Conservation (phyloP, 176 grass and related monocot species). For the Raddia guianensis region DNA sequence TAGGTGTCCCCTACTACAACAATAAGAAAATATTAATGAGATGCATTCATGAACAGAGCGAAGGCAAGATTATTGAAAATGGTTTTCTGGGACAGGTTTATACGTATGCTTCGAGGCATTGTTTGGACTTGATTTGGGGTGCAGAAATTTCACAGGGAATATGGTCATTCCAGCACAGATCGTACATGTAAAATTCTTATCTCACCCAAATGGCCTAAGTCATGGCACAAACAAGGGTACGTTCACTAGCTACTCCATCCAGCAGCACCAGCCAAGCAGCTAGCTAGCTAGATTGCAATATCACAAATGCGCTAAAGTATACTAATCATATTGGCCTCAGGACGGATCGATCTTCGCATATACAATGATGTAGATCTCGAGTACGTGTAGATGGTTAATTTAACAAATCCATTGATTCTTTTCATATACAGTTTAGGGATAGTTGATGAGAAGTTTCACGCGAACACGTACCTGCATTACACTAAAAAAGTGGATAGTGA, state of each 20-base stretch:
- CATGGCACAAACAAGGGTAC: too few relatives aligned
- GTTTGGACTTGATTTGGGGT: too few relatives aligned
- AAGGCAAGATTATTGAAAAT: too few relatives aligned
- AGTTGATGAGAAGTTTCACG: slow-evolving; percentile 39
- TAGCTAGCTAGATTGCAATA: background rate
- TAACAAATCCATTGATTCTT: slow-evolving; percentile 36
- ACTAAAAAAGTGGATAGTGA: background rate
- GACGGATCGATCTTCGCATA: slow-evolving; percentile 29
- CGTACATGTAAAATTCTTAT: too few relatives aligned
- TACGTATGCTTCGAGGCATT: too few relatives aligned
- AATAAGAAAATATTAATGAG: too few relatives aligned
- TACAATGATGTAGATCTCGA: slow-evolving; percentile 42
- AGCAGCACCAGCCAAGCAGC: background rate
- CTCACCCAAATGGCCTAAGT: too few relatives aligned
- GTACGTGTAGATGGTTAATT: background rate
- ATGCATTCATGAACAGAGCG: too few relatives aligned
- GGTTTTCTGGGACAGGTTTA: too few relatives aligned
- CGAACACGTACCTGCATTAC: slow-evolving; percentile 42
- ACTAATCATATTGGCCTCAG: background rate
- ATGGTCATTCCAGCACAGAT: too few relatives aligned
- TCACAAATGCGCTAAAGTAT: background rate
- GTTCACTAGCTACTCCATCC: background rate
- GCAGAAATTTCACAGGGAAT: too few relatives aligned
- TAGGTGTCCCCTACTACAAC: too few relatives aligned
- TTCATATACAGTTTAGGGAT: background rate